Evolutionary conservation across 176 grass and related monocot genomes (phyloP).

Genomic region (Hordeum marinum): DNA sequence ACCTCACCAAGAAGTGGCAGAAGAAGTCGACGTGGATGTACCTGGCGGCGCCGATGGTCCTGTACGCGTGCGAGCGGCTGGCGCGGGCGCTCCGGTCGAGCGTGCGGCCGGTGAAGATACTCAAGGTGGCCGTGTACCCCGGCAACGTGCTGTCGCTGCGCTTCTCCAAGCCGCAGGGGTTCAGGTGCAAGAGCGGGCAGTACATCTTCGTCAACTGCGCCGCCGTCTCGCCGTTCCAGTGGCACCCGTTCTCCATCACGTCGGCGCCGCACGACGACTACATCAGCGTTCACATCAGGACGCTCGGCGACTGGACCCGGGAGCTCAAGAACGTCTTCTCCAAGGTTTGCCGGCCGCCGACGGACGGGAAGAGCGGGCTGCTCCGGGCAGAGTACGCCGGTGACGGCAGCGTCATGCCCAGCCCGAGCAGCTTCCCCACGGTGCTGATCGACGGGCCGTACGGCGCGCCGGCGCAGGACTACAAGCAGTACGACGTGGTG

Average conservation of each 20-base stretch:
- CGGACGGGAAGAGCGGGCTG: conserved; percentile 81
- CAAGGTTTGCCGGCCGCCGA: conserved; percentile 68
- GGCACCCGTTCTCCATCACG: conserved; percentile 98
- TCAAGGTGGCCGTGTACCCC: conserved; percentile 86
- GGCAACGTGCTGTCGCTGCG: conserved; percentile 76
- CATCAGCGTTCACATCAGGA: conserved; percentile 89
- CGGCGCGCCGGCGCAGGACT: conserved; percentile 87
- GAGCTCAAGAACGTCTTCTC: conserved; percentile 94
- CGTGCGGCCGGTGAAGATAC: conserved; percentile 69
- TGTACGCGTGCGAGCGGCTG: conserved; percentile 72
- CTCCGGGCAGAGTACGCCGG: conserved; percentile 78
- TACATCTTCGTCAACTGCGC: conserved; percentile 98
- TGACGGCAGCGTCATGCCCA: conserved; percentile 29
- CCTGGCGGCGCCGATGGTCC: conserved; percentile 49
- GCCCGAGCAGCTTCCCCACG: conserved; percentile 74
- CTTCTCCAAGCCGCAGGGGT: conserved; percentile 78
- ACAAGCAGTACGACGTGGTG: conserved; percentile 86
- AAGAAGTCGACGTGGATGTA: conserved; percentile 99
- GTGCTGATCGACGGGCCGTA: conserved; percentile 88
- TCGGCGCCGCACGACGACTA: conserved; percentile 85
- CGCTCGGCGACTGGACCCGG: conserved; percentile 84
- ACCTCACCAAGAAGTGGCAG: conserved; percentile 68
- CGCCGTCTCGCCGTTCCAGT: conserved; percentile 90
- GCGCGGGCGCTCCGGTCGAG: conserved; percentile 63
- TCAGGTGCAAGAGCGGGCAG: conserved; percentile 77